Percentiles rank a stretch among this genome's conserved stretches.
phyloP scores from a whole-genome alignment of 2,329 filamentous ascomycete genomes.

The Paecilomyces sp. region DNA sequence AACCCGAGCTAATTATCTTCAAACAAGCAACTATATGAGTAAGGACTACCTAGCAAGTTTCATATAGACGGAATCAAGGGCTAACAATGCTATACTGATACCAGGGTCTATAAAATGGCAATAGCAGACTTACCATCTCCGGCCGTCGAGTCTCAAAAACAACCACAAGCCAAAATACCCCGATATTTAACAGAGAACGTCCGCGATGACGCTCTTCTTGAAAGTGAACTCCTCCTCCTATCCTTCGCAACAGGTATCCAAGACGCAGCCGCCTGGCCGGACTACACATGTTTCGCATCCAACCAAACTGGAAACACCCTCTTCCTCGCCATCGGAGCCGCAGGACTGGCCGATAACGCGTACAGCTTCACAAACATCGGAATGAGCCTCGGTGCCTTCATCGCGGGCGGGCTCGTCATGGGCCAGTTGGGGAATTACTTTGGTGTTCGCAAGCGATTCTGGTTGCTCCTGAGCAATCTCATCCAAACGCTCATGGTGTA shows the following conservation, averaged over 20 bases:
- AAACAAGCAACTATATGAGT: neutral
- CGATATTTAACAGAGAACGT: slow-evolving; percentile 10
- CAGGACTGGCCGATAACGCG: slow-evolving; percentile 40
- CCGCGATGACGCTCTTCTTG: slow-evolving; percentile 15
- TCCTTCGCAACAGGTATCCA: slow-evolving; percentile 34
- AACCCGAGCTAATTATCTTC: neutral
- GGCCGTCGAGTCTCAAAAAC: neutral
- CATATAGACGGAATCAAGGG: neutral
- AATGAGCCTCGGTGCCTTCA: slow-evolving; percentile 49
- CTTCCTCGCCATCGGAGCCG: slow-evolving; percentile 49
- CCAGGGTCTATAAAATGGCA: neutral
- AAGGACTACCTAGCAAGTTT: neutral
- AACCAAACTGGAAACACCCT: slow-evolving; percentile 62
- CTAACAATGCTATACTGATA: neutral
- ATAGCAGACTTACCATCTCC: neutral
- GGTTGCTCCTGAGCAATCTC: slow-evolving; percentile 49
- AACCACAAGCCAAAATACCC: neutral
- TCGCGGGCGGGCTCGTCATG: slow-evolving; percentile 48
- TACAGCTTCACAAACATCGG: slow-evolving; percentile 51
- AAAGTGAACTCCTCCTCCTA: slow-evolving; percentile 31
- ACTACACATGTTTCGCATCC: slow-evolving; percentile 57
- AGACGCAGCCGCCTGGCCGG: slow-evolving; percentile 55
- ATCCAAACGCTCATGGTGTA: slow-evolving; percentile 52
- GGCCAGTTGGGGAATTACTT: slow-evolving; percentile 52
- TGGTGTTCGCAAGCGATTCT: slow-evolving; percentile 45